Evolutionary conservation across 768 basidiomycete genomes (phyloP), one percentile per base, ranked within the genome.

Genomic region (Phanerodontia chrysosporium): DNA sequence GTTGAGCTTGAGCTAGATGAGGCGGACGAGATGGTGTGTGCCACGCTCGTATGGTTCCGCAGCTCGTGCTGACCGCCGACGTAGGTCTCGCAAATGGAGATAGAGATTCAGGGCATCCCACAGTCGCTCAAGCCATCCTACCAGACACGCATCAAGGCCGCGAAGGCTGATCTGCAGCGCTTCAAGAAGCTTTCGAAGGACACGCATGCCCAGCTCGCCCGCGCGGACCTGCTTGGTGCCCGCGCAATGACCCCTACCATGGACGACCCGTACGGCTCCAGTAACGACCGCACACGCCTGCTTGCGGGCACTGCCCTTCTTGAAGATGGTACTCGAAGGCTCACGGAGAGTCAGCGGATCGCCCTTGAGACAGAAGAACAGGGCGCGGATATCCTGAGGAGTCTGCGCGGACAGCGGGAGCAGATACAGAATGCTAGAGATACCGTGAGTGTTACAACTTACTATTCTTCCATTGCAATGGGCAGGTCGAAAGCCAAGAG

Each of bases 81-180:
- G 3, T 64, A 98, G 96, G 83, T 98, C 64, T 94, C 94, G 49
- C 97, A 99, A 83, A 97, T 99, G 96, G 96, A 98, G 76, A 89
- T 99, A 58, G 97, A 99, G 76, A 87, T 96, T 7, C 94, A 95
- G 66, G 90, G 92, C 12, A 94, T 98, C 69, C 94, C 95, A 0
- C 87, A 91, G 68, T 89, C 90, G 22, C 80, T 95, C 65, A 84
- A 89, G 52, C 75, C 86, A 0, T 83, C 85, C 61, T 95, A 95
- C 70, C 86, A 89, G 61, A 72, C 80, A 21, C 85, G 92, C 60
- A 82, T 97, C 54, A 81, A 83, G 62, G 75, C 83, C 10, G 84
- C 90, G 60, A 95, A 95, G 69, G 74, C 83, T 2, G 87, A 88
- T 51, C 79, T 98, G 18, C 75, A 83, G 39, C 83, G 81, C 62